phyloP scores from a whole-genome alignment of 768 basidiomycete species.

The Leucosporidium yakuticum region DNA sequence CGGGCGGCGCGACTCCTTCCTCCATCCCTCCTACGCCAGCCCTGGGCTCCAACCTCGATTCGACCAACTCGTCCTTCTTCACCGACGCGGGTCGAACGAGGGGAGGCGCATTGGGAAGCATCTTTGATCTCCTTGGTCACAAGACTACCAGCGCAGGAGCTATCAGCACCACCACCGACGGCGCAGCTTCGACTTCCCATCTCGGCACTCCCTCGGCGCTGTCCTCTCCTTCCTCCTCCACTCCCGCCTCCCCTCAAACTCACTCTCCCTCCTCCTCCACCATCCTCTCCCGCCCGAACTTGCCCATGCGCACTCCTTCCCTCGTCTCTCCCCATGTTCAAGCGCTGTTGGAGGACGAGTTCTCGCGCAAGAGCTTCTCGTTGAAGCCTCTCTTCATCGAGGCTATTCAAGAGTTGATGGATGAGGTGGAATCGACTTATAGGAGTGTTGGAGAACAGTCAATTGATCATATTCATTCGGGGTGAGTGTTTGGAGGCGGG shows the following conservation, averaged over 20 bases:
- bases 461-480: constrained; percentile 94
- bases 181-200: too few relatives aligned
- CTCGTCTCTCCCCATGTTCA: background rate
- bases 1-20: constrained; percentile 11
- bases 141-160: constrained; percentile 7
- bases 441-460: constrained; percentile 91
- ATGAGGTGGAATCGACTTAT: constrained; percentile 92
- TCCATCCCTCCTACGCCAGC: constrained; percentile 17
- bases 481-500: constrained; percentile 54
- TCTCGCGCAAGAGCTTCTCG: constrained; percentile 39
- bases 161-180: background rate
- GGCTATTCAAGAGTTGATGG: constrained; percentile 91
- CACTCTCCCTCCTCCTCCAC: background rate
- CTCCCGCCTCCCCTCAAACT: constrained; percentile 1
- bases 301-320: background rate
- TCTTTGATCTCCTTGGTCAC: constrained; percentile 35
- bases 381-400: constrained; percentile 93
- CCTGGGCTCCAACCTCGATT: constrained; percentile 5
- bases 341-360: constrained; percentile 39
- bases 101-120: constrained; percentile 16
- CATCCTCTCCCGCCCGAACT: background rate
- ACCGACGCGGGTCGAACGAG: constrained; percentile 17
- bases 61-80: constrained; percentile 18
- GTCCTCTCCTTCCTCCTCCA: background rate
- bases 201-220: background rate